These are phyloP conservation scores for Thalassiosira hispida DNA, from an alignment of 352 stramenopile species.

Conservation along the genomic window DNA sequence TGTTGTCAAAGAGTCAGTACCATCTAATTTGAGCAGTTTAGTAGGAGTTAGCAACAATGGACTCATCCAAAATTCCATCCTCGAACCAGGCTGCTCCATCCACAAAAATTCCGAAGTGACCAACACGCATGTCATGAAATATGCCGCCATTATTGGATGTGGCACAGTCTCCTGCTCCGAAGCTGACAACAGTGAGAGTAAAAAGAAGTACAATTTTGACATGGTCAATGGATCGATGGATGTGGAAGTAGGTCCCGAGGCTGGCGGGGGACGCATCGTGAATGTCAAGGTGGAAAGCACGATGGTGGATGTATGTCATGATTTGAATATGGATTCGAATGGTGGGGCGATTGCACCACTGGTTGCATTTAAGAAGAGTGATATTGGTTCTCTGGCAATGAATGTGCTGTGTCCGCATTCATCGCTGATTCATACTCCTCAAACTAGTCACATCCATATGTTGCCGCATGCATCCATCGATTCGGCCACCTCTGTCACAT, in stretches of 20 bases:
- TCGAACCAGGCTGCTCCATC: conserved; percentile 60
- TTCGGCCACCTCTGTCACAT: conserved; percentile 54
- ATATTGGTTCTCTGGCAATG: conserved; percentile 24
- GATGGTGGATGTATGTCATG: conserved; percentile 67
- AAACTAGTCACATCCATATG: conserved; percentile 63
- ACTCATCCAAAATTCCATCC: conserved; percentile 65
- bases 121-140: conserved; percentile 62
- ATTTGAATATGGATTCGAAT: conserved; percentile 51
- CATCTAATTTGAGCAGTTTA: conserved; percentile 8
- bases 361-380: background rate
- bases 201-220: conserved; percentile 34
- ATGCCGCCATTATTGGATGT: conserved; percentile 62
- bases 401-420: conserved; percentile 60
- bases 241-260: conserved; percentile 73
- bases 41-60: conserved; percentile 54
- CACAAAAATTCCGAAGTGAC: conserved; percentile 66
- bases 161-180: conserved; percentile 45
- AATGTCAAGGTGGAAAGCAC: conserved; percentile 61
- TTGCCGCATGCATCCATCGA: conserved; percentile 55
- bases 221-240: conserved; percentile 50
- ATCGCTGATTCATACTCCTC: conserved; percentile 63
- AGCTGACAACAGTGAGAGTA: background rate
- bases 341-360: conserved; percentile 11
- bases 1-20: background rate
- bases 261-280: conserved; percentile 59